Conservation (phyloP, 176 grass and related monocot species). For the Zea mays region Zm-B73-REFERENCE-NAM-5.0 NC_050097.1:80882501-80883000, state of each 20-base stretch:
- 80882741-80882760: constrained; percentile 96
- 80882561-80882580: not conserved
- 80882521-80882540: not conserved
- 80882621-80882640: constrained; percentile 68
- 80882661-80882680: constrained; percentile 63
- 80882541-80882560: not conserved
- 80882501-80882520: constrained; percentile 28
- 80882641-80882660: constrained; percentile 52
- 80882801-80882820: no score
- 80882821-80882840: no score
- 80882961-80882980: constrained; percentile 86
- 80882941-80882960: constrained; percentile 79
- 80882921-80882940: constrained; percentile 71
- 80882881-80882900: constrained; percentile 81
- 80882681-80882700: constrained; percentile 65
- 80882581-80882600: not conserved
- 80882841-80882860: not conserved
- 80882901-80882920: constrained; percentile 84
- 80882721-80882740: constrained; percentile 73
- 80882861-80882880: constrained; percentile 86
- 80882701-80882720: constrained; percentile 80
- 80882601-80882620: not conserved
- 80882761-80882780: constrained; percentile 52
- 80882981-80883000: constrained; percentile 90
- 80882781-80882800: no score